Base-by-base conservation (phyloP, 257 asterid species). In the Fraxinus quadrangulata region DNA sequence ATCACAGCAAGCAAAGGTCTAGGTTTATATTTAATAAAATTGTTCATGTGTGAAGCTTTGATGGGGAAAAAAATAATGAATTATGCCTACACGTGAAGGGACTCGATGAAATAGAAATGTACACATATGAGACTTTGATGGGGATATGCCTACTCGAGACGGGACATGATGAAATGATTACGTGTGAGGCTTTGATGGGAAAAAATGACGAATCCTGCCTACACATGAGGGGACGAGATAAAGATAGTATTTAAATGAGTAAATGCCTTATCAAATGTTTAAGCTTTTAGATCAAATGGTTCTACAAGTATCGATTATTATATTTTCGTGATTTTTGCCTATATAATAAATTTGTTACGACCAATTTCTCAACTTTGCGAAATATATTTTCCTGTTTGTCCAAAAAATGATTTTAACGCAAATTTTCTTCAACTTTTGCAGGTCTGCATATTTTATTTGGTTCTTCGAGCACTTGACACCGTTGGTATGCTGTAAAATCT, bases 381-480 rank as follows among this genome's bases (percentile, higher is more conserved):
- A 24, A 11, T 63, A 61, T 23, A 21, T 3, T 11, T 26, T 24
- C 9, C 7, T 0, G 17, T 26, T 9, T 63, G 36, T 10, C 36
- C 36, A 63, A 63, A 63, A 23, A 59, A 0, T 63, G 36, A 26
- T 63, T 63, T n/a, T 23, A 63, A 3, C 7, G 3, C 7, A 26
- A 9, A 63, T 1, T 59, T 24, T 10, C 81, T 73, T 28, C 76
- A 77, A 59, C 36, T 63, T 69, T 87, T 78, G 75, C 97, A 96
- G 99, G 83, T 96, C 63, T 93, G 99, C 88, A 86, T 96, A 78
- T 96, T 96, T 83, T 96, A 96, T 88, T 83, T 96, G 96, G 99
- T 96, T 80, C 99, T 96, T 78, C 90, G 99, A 67, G 99, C 95
- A 19, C 98, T 96, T 36, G 99, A 96, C 85, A 96, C 98, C 72